Base-by-base conservation (phyloP, 116 monocot species). In the Zostera marina region DNA sequence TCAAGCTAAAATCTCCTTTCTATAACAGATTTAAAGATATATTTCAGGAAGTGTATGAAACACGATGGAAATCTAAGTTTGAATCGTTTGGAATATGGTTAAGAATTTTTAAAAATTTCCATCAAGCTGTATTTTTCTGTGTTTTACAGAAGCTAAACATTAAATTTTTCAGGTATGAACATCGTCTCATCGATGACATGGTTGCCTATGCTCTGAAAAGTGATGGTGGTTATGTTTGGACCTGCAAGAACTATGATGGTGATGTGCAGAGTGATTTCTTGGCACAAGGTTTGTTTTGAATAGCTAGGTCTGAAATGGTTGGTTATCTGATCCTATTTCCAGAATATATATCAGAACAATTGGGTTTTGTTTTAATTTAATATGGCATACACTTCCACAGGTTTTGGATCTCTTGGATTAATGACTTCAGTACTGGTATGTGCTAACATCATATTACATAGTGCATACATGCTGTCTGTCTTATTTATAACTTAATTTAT, bases 241-340 rank as follows among this genome's bases (percentile, higher is more conserved):
- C 88, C 64, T 93, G 87, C 67, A 93, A 93, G 68, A 93, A 93
- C 58, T 93, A 93, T 62, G 96, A 96, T 66, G 96, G 96, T 68
- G 96, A 96, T 75, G 96, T 96, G 8, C 96, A 96, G 76, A 85
- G 96, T 72, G 96, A 96, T 72, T 96, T 96, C 75, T 71, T 96
- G 63, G 94, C 94, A 63, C 94, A 96, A 88, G 94, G 94, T 88
- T 48, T 53, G 57, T 58, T n/a, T 41, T 58, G 32, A 32, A 32
- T 32, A 32, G 32, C 32, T 32, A 32, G 32, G 0, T 5, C 32
- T 32, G 2, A 32, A 2, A 32, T 32, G 32, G 32, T 32, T 32
- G 32, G 32, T 32, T 32, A 32, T 32, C 32, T 32, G 32, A 32
- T 32, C 32, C 32, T 32, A 32, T 32, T 32, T 32, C 32, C 32